phyloP scores from a whole-genome alignment of 495 filamentous ascomycete genomes.

The Aspergillus baeticus region DNA sequence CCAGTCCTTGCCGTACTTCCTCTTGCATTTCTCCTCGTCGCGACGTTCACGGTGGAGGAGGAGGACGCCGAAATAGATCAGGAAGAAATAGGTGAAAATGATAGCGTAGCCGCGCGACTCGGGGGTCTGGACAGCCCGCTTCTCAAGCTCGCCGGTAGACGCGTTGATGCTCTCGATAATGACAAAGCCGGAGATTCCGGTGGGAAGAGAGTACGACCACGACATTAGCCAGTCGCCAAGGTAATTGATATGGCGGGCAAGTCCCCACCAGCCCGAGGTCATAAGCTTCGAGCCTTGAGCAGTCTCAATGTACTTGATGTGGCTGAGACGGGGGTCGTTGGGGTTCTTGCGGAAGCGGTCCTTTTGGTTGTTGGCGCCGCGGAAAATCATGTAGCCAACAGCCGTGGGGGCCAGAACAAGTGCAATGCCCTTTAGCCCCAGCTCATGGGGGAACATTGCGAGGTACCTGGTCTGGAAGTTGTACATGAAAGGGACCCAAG shows the following conservation, averaged over 20 bases:
- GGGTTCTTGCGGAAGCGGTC: slow-evolving; percentile 90
- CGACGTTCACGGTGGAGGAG: slow-evolving; percentile 87
- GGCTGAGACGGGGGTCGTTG: slow-evolving; percentile 71
- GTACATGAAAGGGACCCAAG: slow-evolving; percentile 93
- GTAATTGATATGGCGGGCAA: slow-evolving; percentile 93
- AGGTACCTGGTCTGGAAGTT: slow-evolving; percentile 86
- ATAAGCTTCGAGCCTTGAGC: slow-evolving; percentile 77
- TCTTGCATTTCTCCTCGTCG: slow-evolving; percentile 89
- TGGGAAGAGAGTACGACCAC: slow-evolving; percentile 90
- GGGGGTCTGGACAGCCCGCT: slow-evolving; percentile 61
- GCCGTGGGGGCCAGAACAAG: slow-evolving; percentile 63
- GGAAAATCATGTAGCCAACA: slow-evolving; percentile 85
- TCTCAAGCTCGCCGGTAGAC: slow-evolving; percentile 52
- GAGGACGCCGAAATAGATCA: slow-evolving; percentile 88
- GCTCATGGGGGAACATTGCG: slow-evolving; percentile 72
- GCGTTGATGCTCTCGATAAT: slow-evolving; percentile 47
- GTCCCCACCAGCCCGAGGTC: slow-evolving; percentile 92
- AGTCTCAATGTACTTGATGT: slow-evolving; percentile 88
- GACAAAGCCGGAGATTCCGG: slow-evolving; percentile 78
- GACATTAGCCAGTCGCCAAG: slow-evolving; percentile 95
- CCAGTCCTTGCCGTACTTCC: slow-evolving; percentile 95
- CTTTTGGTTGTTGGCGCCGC: slow-evolving; percentile 88
- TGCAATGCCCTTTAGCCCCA: slow-evolving; percentile 63
- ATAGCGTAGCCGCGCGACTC: slow-evolving; percentile 79
- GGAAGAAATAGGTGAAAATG: slow-evolving; percentile 91